Evolutionary conservation across 2,329 filamentous ascomycete species (phyloP), one percentile per base, ranked within the genome.

Genomic region (Metarhizium rileyi): DNA sequence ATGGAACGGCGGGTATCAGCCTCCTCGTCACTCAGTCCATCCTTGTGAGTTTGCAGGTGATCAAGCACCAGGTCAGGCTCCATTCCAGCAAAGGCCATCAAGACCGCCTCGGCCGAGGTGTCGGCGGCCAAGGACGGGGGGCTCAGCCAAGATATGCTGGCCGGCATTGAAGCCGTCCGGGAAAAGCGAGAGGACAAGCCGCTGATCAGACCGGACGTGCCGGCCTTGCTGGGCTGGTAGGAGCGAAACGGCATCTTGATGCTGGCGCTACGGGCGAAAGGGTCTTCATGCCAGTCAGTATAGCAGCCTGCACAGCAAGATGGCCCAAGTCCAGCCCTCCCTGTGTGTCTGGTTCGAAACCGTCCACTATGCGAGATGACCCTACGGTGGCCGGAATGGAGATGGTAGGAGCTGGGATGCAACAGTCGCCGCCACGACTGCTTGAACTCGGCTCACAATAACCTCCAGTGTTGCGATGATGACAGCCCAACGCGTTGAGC

Each of bases 11-110:
- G 59, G 26, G 42, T 36, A 25, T 49, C 50, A 25, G 56, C 59
- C 49, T 61, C 57, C 8, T 45, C 35, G 16, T 48, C 52, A 3
- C 56, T 53, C n/a, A 61, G 52, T 25, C 59, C 59, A 16, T 59
- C 46, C 7, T 25, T 22, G 18, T 54, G 51, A 22, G 58, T 54
- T 30, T 57, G 52, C 25, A 61, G 45, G 25, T 57, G 55, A n/a
- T 54, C 50, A 7, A 60, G 46, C 5, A 53, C 52, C 20, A 52
- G 48, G 3, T 56, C 54, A 4, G 44, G 5, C 10, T 55, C 53
- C 44, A 58, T 53, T 18, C 44, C 42, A 2, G 59, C 57, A 52
- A 57, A 60, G 3, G 52, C 49, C 9, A 46, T 36, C 20, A 61
- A 52, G 16, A 56, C 44, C 16, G 55, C 50, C 42, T 61, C 59